Percentiles rank a stretch among this genome's conserved stretches.
Conservation (phyloP, 768 basidiomycete species). For the Termitomyces heimii region DNA sequence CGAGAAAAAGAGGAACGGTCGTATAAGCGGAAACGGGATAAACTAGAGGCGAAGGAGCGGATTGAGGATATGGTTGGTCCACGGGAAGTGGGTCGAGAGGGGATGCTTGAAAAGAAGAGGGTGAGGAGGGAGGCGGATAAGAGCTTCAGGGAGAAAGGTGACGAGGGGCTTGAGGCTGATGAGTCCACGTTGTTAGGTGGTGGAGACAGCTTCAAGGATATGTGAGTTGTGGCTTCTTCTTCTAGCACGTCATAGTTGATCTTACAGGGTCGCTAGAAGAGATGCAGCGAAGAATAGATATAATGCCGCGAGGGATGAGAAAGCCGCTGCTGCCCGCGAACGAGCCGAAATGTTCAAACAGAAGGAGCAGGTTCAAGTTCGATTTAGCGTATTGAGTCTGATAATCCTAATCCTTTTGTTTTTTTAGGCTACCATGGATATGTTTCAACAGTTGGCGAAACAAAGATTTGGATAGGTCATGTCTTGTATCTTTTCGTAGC, state of each 20-base stretch:
- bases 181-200: conserved; percentile 80
- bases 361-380: conserved; percentile 60
- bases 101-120: conserved; percentile 82
- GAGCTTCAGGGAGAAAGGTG: conserved; percentile 70
- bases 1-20: conserved; percentile 43
- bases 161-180: conserved; percentile 70
- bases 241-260: background rate
- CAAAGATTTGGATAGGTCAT: conserved; percentile 6
- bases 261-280: conserved; percentile 59
- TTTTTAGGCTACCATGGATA: conserved; percentile 82
- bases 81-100: conserved; percentile 76
- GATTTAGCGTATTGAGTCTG: background rate
- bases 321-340: conserved; percentile 47
- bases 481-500: background rate
- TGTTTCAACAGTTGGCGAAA: conserved; percentile 80
- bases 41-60: conserved; percentile 57
- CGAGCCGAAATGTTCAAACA: conserved; percentile 57
- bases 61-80: conserved; percentile 78
- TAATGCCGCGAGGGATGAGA: conserved; percentile 44
- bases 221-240: conserved; percentile 38
- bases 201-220: conserved; percentile 73
- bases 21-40: conserved; percentile 62
- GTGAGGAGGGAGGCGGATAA: conserved; percentile 66
- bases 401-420: background rate
- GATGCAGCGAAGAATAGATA: conserved; percentile 66